phyloP scores from a whole-genome alignment of 2,329 filamentous ascomycete species.

The Phyllachora maydis region DNA sequence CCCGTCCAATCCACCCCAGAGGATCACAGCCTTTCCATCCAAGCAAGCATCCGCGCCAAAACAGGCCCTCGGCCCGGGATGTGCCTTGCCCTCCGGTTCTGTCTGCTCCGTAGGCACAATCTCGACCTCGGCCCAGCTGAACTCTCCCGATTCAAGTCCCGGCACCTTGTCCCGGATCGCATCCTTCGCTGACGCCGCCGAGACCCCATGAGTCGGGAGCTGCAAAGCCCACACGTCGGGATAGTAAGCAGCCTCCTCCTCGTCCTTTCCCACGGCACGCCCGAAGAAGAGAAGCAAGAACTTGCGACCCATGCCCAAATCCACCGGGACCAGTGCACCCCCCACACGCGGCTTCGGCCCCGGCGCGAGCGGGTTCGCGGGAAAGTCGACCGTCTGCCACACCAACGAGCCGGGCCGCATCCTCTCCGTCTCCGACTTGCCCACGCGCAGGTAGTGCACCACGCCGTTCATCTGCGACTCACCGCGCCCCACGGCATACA shows the following conservation, averaged over 20 bases:
- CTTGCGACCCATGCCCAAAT: slow-evolving; percentile 27
- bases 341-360: slow-evolving; percentile 20
- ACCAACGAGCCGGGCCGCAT: slow-evolving; percentile 9
- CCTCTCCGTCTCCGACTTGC: slow-evolving; percentile 9
- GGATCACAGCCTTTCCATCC: slow-evolving; percentile 22
- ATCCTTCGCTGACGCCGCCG: slow-evolving; percentile 27
- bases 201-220: slow-evolving; percentile 21
- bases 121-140: slow-evolving; percentile 26
- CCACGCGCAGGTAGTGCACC: slow-evolving; percentile 14
- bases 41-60: slow-evolving; percentile 19
- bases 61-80: slow-evolving; percentile 16
- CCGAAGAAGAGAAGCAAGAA: slow-evolving; percentile 31
- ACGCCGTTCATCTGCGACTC: slow-evolving; percentile 9
- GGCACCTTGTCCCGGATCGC: slow-evolving; percentile 20
- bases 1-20: slow-evolving; percentile 29
- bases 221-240: slow-evolving; percentile 26
- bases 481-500: slow-evolving; percentile 24
- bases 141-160: slow-evolving; percentile 20
- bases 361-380: slow-evolving; percentile 14
- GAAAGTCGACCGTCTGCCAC: slow-evolving; percentile 16
- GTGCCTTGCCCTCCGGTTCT: slow-evolving; percentile 17
- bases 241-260: background rate
- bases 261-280: too few relatives aligned
- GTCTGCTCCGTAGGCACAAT: slow-evolving; percentile 20
- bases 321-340: slow-evolving; percentile 21